These are phyloP conservation scores for Hymenoscyphus occultus DNA, from an alignment of 2,329 filamentous ascomycete species.

Conservation along the genomic window DNA sequence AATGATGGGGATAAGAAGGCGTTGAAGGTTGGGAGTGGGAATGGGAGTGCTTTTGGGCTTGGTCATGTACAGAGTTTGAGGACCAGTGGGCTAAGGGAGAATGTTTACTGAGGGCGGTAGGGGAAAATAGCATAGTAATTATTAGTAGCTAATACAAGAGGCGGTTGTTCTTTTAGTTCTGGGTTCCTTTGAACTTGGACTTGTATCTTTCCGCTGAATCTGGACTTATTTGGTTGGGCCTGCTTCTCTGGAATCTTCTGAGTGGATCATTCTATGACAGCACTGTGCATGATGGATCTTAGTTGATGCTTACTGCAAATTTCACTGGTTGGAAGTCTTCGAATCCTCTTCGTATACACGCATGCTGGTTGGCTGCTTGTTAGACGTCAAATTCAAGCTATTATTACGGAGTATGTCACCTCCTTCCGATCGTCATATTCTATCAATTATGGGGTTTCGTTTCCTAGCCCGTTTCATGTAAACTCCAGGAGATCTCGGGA, in stretches of 20 bases:
- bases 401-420: too few species aligned
- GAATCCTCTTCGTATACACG: too few species aligned
- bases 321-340: too few species aligned
- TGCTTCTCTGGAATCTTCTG: too few species aligned
- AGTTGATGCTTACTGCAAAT: too few species aligned
- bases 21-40: constrained; percentile 17
- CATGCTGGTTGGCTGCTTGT: too few species aligned
- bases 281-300: too few species aligned
- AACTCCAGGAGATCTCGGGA: background rate
- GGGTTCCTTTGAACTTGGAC: background rate
- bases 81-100: constrained; percentile 37
- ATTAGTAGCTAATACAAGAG: background rate
- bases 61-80: constrained; percentile 30
- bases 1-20: constrained; percentile 19
- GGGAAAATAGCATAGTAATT: background rate
- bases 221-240: too few species aligned
- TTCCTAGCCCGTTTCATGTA: background rate
- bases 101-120: constrained; percentile 20
- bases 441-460: background rate
- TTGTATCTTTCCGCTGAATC: background rate
- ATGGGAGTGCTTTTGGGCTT: constrained; percentile 23
- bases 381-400: too few species aligned
- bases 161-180: background rate
- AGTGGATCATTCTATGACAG: too few species aligned
- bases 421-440: too few species aligned